Evolutionary conservation across 2,329 filamentous ascomycete genomes (phyloP).

Genomic region (Colletotrichum karsti): DNA sequence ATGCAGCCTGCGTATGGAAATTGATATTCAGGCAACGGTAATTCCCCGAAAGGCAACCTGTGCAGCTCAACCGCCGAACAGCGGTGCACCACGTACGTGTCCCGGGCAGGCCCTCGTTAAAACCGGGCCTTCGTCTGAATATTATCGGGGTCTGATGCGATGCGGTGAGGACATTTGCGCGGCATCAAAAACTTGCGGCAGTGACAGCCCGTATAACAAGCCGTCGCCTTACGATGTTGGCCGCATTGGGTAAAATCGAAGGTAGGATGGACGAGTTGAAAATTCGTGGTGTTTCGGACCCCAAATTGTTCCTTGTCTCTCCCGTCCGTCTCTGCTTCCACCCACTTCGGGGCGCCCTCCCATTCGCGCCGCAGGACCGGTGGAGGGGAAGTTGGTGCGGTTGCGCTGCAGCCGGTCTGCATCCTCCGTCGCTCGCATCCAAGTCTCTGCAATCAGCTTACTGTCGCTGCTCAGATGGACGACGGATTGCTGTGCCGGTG

Average conservation of each 20-base stretch:
- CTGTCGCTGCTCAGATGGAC: background rate
- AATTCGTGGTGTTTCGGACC: background rate
- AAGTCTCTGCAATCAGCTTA: conserved; percentile 20
- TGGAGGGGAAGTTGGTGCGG: background rate
- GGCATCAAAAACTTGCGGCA: background rate
- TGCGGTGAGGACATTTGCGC: background rate
- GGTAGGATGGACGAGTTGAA: background rate
- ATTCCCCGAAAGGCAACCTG: background rate
- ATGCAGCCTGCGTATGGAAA: background rate
- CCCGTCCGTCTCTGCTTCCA: background rate
- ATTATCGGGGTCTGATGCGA: conserved; percentile 9
- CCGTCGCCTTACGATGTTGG: background rate
- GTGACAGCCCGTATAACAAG: background rate
- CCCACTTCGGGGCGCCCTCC: conserved; percentile 1
- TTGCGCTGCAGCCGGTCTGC: background rate
- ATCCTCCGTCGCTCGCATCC: background rate
- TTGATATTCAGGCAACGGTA: background rate
- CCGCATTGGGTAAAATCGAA: background rate
- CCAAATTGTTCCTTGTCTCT: background rate
- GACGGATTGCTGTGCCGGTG: background rate
- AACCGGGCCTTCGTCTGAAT: conserved; percentile 21
- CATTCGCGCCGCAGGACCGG: conserved; percentile 8
- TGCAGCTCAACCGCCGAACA: background rate
- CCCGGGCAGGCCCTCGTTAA: conserved; percentile 9
- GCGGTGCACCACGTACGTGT: conserved; percentile 16